These are phyloP conservation scores for Cyberlindnera japonica DNA, from an alignment of 805 yeast species.

Conservation along the genomic window DNA sequence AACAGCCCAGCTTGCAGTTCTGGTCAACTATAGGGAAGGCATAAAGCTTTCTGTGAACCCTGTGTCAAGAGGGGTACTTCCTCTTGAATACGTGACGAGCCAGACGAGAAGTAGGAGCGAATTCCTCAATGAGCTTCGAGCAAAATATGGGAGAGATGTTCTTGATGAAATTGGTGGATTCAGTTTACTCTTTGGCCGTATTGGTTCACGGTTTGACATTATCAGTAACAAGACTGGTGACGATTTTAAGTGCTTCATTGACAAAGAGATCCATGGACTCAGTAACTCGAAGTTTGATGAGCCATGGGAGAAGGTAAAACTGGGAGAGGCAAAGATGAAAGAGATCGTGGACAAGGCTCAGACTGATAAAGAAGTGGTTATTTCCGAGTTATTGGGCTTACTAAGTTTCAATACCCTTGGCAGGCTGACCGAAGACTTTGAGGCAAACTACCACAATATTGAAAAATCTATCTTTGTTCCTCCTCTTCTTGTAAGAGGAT, in stretches of 20 bases:
- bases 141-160: constrained; percentile 20
- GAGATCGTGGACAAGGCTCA: constrained; percentile 28
- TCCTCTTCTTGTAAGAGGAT: constrained; percentile 42
- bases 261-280: constrained; percentile 46
- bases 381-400: constrained; percentile 49
- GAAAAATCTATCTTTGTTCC: constrained; percentile 69
- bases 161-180: constrained; percentile 29
- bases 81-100: constrained; percentile 36
- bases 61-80: constrained; percentile 45
- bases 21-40: constrained; percentile 69
- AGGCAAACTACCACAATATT: constrained; percentile 39
- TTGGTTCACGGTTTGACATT: constrained; percentile 29
- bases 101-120: constrained; percentile 16
- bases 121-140: constrained; percentile 21
- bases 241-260: constrained; percentile 30
- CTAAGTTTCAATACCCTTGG: constrained; percentile 44
- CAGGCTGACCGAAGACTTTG: constrained; percentile 28
- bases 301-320: constrained; percentile 72
- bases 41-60: constrained; percentile 21
- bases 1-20: constrained; percentile 59
- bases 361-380: constrained; percentile 37
- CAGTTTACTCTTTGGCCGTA: constrained; percentile 37
- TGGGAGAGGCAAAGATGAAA: constrained; percentile 48
- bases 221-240: constrained; percentile 26
- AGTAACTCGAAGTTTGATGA: constrained; percentile 64